phyloP scores from a whole-genome alignment of 1,284 basidiomycete species.

The Heterobasidion annosum region DNA sequence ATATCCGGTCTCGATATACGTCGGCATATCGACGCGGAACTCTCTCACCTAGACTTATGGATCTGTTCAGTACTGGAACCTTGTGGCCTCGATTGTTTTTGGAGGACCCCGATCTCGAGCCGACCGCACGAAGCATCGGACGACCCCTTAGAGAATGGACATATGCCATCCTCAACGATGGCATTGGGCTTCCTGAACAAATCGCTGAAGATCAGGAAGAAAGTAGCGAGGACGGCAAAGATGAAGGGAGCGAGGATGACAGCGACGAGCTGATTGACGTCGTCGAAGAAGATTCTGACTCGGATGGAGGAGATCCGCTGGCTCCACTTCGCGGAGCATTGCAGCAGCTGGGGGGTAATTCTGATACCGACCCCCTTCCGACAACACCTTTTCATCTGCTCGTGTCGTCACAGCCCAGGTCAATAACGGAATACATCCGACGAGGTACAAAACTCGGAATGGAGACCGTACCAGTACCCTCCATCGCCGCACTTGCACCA shows the following conservation, averaged over 20 bases:
- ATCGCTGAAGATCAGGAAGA: constrained; percentile 17
- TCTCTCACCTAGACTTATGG: constrained; percentile 48
- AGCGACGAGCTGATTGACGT: constrained; percentile 57
- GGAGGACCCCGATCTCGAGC: constrained; percentile 67
- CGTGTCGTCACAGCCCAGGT: constrained; percentile 21
- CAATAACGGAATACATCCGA: constrained; percentile 62
- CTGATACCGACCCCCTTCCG: constrained; percentile 16
- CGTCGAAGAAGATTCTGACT: constrained; percentile 32
- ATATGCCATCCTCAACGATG: constrained; percentile 62
- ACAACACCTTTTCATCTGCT: neutral
- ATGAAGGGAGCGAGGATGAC: constrained; percentile 25
- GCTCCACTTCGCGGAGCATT: constrained; percentile 65
- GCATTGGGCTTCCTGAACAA: constrained; percentile 41
- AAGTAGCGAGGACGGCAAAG: constrained; percentile 10
- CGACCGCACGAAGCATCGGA: constrained; percentile 49
- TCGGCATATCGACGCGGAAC: constrained; percentile 53
- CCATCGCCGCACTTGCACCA: constrained; percentile 36
- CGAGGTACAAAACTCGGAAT: constrained; percentile 58
- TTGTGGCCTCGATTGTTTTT: constrained; percentile 67
- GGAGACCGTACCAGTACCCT: constrained; percentile 44
- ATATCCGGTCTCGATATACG: constrained; percentile 40
- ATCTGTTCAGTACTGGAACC: constrained; percentile 51
- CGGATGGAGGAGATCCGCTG: constrained; percentile 38
- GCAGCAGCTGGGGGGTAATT: constrained; percentile 30
- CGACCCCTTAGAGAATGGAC: constrained; percentile 55